These are phyloP conservation scores for Ogataea nakhonphanomensis DNA, from an alignment of 805 yeast species.

Conservation along the genomic window DNA sequence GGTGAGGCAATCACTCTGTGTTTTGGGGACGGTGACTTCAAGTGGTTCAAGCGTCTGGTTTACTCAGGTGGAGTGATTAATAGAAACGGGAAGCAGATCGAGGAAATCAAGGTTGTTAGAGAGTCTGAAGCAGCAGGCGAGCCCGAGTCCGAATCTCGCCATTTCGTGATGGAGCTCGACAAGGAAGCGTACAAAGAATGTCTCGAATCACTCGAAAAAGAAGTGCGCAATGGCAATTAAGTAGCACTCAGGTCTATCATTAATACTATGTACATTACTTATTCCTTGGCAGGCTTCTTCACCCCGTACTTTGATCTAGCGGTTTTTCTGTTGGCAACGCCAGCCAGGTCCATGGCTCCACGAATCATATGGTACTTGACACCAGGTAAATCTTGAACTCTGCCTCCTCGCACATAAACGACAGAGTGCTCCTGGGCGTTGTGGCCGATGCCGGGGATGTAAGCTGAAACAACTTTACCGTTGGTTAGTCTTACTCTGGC, in stretches of 20 bases:
- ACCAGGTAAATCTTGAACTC: conserved; percentile 98
- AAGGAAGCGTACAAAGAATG: conserved; percentile 42
- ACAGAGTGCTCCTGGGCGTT: conserved; percentile 97
- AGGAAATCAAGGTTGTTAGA: conserved; percentile 33
- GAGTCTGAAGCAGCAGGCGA: conserved; percentile 14
- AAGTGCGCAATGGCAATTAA: conserved; percentile 29
- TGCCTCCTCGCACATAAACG: conserved; percentile 95
- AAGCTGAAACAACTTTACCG: conserved; percentile 86
- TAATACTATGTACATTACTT: conserved; percentile 21
- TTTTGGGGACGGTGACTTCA: conserved; percentile 75
- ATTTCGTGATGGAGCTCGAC: conserved; percentile 32
- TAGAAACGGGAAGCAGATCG: conserved; percentile 38
- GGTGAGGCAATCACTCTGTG: conserved; percentile 76
- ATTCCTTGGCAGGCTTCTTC: conserved; percentile 63
- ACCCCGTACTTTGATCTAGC: conserved; percentile 94
- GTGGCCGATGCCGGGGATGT: conserved; percentile 98
- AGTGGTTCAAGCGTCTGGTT: conserved; percentile 52
- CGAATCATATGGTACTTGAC: conserved; percentile 91
- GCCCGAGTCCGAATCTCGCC: conserved; percentile 11
- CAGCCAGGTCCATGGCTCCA: conserved; percentile 90
- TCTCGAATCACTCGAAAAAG: conserved; percentile 41
- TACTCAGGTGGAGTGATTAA: conserved; percentile 49
- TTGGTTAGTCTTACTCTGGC: conserved; percentile 90
- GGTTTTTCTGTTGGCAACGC: conserved; percentile 88
- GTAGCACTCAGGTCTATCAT: neutral